phyloP scores from a whole-genome alignment of 352 stramenopile genomes.

The Globisporangium ultimum region DNA sequence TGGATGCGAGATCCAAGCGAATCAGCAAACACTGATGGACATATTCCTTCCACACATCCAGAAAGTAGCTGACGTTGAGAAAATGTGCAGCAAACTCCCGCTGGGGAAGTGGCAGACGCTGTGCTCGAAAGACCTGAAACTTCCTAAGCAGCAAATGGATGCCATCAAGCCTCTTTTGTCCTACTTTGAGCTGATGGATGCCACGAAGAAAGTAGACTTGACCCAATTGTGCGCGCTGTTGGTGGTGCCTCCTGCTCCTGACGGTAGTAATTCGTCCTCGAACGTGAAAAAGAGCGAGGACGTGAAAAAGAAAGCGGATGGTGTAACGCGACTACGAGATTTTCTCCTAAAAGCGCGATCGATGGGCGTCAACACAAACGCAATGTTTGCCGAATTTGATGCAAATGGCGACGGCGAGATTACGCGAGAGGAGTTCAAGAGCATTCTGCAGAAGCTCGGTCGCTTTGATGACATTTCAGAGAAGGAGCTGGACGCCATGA shows the following conservation, averaged over 20 bases:
- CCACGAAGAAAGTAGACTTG: slow-evolving; percentile 17
- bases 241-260: neutral
- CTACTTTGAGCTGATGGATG: slow-evolving; percentile 28
- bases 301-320: neutral
- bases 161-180: slow-evolving; percentile 17
- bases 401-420: slow-evolving; percentile 53
- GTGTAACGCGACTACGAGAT: slow-evolving; percentile 13
- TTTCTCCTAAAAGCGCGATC: slow-evolving; percentile 34
- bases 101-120: slow-evolving; percentile 29
- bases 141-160: slow-evolving; percentile 22
- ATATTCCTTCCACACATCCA: slow-evolving; percentile 26
- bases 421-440: slow-evolving; percentile 48
- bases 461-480: slow-evolving; percentile 42
- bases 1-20: slow-evolving; percentile 30
- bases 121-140: slow-evolving; percentile 28
- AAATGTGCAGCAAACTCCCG: slow-evolving; percentile 2
- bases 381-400: slow-evolving; percentile 72
- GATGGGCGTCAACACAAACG: slow-evolving; percentile 40
- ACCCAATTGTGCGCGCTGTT: slow-evolving; percentile 10
- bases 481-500: slow-evolving; percentile 37
- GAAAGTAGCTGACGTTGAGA: slow-evolving; percentile 14
- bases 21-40: slow-evolving; percentile 21
- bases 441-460: slow-evolving; percentile 41
- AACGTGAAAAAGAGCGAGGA: neutral
- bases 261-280: neutral